Evolutionary conservation across 2,329 filamentous ascomycete genomes (phyloP).

Genomic region (Coniochaeta sp.): DNA sequence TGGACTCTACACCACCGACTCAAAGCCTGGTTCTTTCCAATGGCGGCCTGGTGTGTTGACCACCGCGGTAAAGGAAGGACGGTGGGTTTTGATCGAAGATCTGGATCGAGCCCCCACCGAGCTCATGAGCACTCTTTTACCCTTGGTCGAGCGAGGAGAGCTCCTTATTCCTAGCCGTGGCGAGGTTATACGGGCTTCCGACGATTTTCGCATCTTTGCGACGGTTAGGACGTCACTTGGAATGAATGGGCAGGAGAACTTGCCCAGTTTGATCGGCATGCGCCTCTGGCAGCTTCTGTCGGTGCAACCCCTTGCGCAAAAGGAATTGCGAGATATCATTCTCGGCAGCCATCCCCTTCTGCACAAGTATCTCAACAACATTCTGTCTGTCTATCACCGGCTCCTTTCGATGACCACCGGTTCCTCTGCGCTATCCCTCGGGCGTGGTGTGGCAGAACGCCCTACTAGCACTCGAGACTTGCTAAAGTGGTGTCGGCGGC

Average conservation of each 20-base stretch:
- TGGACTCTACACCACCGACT: constrained; percentile 86
- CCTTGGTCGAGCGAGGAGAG: constrained; percentile 87
- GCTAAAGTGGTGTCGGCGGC: constrained; percentile 81
- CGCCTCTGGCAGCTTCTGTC: constrained; percentile 79
- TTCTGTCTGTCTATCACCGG: constrained; percentile 51
- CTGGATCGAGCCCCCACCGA: constrained; percentile 91
- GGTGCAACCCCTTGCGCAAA: constrained; percentile 55
- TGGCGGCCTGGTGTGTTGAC: constrained; percentile 93
- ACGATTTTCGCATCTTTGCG: constrained; percentile 84
- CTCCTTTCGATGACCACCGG: constrained; percentile 35
- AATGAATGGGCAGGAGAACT: constrained; percentile 56
- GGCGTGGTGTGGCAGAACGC: constrained; percentile 30
- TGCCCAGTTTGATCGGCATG: constrained; percentile 70
- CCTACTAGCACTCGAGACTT: constrained; percentile 59
- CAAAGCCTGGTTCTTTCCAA: constrained; percentile 78
- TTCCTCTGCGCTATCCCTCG: constrained; percentile 21
- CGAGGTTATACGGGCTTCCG: constrained; percentile 74
- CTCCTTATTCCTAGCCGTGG: constrained; percentile 83
- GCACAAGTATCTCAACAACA: constrained; percentile 49
- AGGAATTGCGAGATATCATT: constrained; percentile 71
- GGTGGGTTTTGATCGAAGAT: constrained; percentile 97
- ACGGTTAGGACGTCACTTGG: constrained; percentile 76
- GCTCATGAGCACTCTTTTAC: constrained; percentile 85
- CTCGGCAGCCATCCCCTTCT: constrained; percentile 63
- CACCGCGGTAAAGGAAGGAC: constrained; percentile 84